Percentiles rank a stretch among this genome's conserved stretches.
These are phyloP conservation scores for Nitzschia sp. DNA, from an alignment of 108 stramenopile genomes.

Conservation along the genomic window DNA sequence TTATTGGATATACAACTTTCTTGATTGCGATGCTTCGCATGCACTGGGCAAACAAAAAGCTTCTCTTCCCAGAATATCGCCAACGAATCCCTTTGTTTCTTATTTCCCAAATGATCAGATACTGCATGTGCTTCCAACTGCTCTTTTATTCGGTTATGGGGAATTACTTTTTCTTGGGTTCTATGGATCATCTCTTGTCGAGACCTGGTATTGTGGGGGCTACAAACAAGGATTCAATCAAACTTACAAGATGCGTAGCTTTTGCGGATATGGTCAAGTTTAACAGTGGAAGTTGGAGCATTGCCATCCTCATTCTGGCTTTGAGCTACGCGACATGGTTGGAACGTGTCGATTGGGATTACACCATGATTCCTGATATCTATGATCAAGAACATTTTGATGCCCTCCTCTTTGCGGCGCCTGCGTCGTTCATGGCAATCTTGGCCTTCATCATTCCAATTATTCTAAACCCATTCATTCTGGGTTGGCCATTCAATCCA, in stretches of 20 bases:
- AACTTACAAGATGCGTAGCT: conserved; percentile 41
- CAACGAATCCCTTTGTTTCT: conserved; percentile 30
- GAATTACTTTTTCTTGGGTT: conserved; percentile 53
- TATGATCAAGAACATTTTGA: neutral
- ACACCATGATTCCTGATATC: conserved; percentile 25
- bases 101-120: conserved; percentile 36
- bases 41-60: conserved; percentile 49
- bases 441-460: conserved; percentile 42
- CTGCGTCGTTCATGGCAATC: conserved; percentile 39
- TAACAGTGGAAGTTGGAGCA: conserved; percentile 41
- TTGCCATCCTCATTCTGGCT: conserved; percentile 29
- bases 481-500: conserved; percentile 53
- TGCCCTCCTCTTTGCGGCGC: conserved; percentile 40
- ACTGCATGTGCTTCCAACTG: conserved; percentile 49
- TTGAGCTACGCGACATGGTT: conserved; percentile 35
- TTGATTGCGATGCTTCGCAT: conserved; percentile 50
- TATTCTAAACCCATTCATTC: conserved; percentile 48
- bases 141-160: conserved; percentile 53
- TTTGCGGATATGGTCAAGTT: conserved; percentile 44
- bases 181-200: conserved; percentile 57
- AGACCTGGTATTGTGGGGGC: conserved; percentile 38
- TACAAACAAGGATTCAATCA: conserved; percentile 60
- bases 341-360: conserved; percentile 31
- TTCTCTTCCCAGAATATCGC: conserved; percentile 53
- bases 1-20: conserved; percentile 51